Evolutionary conservation across 1,139 yeast species (phyloP).

Genomic region (Hansenula sp.): DNA sequence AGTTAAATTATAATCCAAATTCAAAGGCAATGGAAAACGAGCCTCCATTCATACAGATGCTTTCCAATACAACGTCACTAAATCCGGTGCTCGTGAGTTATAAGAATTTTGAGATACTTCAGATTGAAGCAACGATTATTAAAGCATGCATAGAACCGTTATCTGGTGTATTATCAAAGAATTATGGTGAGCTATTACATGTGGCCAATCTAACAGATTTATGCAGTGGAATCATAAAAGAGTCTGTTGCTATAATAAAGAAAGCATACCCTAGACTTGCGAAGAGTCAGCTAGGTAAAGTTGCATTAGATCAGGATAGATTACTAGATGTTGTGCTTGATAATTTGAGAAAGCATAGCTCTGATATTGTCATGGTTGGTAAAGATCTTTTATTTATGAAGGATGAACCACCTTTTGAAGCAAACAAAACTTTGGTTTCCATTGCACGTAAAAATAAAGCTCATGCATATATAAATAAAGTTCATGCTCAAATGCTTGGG

Average conservation of each 20-base stretch:
- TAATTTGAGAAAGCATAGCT: constrained; percentile 26
- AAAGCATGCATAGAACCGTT: constrained; percentile 76
- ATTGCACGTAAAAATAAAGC: too few species aligned
- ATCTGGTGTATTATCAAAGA: constrained; percentile 62
- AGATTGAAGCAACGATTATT: constrained; percentile 64
- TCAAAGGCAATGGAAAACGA: constrained; percentile 7
- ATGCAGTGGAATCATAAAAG: constrained; percentile 39
- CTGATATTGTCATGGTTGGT: not conserved
- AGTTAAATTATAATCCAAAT: constrained; percentile 15
- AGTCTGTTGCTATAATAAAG: constrained; percentile 39
- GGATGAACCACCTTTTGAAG: constrained; percentile 19
- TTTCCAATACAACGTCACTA: constrained; percentile 30
- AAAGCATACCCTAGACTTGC: constrained; percentile 33
- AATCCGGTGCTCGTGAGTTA: constrained; percentile 38
- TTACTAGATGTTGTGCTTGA: constrained; percentile 39
- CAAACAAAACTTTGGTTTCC: too few species aligned
- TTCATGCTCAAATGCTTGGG: too few species aligned
- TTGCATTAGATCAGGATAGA: constrained; percentile 37
- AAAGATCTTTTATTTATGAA: too few species aligned
- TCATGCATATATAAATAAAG: too few species aligned
- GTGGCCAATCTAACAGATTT: constrained; percentile 31
- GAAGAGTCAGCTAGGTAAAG: constrained; percentile 32
- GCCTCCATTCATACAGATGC: constrained; percentile 31
- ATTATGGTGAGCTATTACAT: constrained; percentile 56
- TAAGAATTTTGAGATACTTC: constrained; percentile 47